phyloP scores from a whole-genome alignment of 2,329 filamentous ascomycete genomes.

The Acephala macrosclerotiorum region DNA sequence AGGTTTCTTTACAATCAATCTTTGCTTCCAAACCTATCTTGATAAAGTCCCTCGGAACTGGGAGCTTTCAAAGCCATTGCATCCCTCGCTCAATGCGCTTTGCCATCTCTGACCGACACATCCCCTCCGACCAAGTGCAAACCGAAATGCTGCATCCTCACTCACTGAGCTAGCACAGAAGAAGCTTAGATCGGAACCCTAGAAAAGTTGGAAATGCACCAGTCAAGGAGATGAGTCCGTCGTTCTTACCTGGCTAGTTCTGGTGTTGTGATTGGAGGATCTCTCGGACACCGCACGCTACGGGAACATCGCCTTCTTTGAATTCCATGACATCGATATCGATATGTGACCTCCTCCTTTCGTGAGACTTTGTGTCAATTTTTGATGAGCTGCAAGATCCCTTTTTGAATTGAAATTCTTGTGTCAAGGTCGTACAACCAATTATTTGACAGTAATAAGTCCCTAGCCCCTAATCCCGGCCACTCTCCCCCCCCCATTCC shows the following conservation, averaged over 20 bases:
- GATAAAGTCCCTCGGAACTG: too few species aligned
- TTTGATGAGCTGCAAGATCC: background rate
- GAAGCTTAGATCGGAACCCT: background rate
- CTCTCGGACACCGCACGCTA: background rate
- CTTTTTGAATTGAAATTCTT: background rate
- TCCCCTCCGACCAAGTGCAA: too few species aligned
- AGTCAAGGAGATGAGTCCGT: background rate
- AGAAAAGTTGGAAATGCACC: constrained; percentile 7
- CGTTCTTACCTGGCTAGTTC: background rate
- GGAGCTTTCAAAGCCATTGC: too few species aligned
- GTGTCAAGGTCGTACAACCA: too few species aligned
- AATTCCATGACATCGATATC: constrained; percentile 9
- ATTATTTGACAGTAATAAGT: too few species aligned
- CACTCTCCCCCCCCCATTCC: too few species aligned
- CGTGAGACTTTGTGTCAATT: background rate
- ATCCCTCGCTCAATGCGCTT: too few species aligned
- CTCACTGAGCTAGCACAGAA: background rate
- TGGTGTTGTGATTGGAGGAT: background rate
- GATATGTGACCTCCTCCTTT: background rate
- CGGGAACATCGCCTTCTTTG: background rate
- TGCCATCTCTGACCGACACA: too few species aligned
- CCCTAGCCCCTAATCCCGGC: too few species aligned
- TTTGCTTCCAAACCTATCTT: too few species aligned
- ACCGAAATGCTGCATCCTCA: too few species aligned
- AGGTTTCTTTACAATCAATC: too few species aligned